Conservation (phyloP, 1,284 basidiomycete species). For the Naganishia cerealis region DNA sequence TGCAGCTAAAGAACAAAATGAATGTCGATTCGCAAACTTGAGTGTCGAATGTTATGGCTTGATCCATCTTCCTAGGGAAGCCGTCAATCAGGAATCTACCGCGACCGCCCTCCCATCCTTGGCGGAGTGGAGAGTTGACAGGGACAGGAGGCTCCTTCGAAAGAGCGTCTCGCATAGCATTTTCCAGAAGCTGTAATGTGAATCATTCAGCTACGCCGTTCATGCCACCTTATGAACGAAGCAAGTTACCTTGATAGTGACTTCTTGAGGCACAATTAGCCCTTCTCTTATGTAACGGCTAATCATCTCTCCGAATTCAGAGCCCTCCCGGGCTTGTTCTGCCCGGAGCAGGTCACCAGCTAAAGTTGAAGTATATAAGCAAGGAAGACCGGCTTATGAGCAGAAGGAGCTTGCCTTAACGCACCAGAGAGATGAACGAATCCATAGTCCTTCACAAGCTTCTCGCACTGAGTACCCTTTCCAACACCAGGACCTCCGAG, state of each 20-base stretch:
- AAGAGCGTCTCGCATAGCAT: slow-evolving; percentile 78
- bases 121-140: slow-evolving; percentile 34
- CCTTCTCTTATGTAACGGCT: slow-evolving; percentile 87
- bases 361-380: slow-evolving; percentile 46
- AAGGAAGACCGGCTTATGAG: neutral
- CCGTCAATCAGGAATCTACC: slow-evolving; percentile 95
- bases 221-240: neutral
- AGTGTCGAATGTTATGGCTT: slow-evolving; percentile 85
- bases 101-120: slow-evolving; percentile 69
- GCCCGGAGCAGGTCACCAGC: slow-evolving; percentile 95
- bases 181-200: slow-evolving; percentile 69
- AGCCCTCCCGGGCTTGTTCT: slow-evolving; percentile 85
- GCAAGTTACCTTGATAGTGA: slow-evolving; percentile 73
- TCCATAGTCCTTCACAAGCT: slow-evolving; percentile 80
- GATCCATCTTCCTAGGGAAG: slow-evolving; percentile 98
- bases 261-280: slow-evolving; percentile 92
- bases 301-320: slow-evolving; percentile 83
- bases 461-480: slow-evolving; percentile 92
- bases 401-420: slow-evolving; percentile 31
- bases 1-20: slow-evolving; percentile 86
- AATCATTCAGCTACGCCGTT: neutral
- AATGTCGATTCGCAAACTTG: slow-evolving; percentile 77
- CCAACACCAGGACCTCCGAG: slow-evolving; percentile 96
- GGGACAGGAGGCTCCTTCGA: slow-evolving; percentile 43
- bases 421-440: slow-evolving; percentile 93